Percentiles rank a stretch among this genome's conserved stretches.
phyloP scores from a whole-genome alignment of 768 basidiomycete species.

The Boletus huronensis region DNA sequence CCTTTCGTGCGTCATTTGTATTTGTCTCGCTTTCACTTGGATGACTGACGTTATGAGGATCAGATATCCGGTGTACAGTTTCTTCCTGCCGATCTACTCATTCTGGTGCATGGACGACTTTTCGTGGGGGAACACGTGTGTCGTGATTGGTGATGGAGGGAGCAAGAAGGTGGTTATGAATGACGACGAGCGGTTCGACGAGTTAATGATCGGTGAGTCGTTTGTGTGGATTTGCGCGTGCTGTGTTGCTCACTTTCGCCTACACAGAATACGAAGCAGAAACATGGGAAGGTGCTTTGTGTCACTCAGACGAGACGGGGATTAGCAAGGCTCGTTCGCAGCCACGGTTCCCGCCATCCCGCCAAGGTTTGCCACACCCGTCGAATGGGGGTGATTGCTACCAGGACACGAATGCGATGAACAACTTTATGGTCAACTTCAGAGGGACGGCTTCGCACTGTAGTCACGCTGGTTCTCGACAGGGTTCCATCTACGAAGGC shows the following conservation, averaged over 20 bases:
- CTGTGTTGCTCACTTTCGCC: constrained; percentile 7
- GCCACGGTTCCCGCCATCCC: constrained; percentile 50
- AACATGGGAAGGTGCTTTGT: constrained; percentile 81
- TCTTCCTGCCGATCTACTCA: constrained; percentile 54
- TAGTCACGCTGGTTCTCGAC: constrained; percentile 45
- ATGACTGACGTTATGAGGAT: constrained; percentile 3
- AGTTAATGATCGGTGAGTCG: constrained; percentile 91
- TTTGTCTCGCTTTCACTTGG: not conserved
- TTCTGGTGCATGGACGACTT: too few species aligned
- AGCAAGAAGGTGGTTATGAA: constrained; percentile 92
- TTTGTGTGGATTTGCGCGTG: not conserved
- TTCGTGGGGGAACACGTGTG: constrained; percentile 60
- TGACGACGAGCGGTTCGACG: constrained; percentile 95
- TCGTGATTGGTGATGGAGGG: constrained; percentile 90
- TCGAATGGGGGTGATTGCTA: constrained; percentile 86
- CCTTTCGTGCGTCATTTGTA: constrained; percentile 61
- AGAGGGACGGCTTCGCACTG: constrained; percentile 40
- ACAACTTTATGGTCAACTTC: constrained; percentile 59
- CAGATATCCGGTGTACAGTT: constrained; percentile 90
- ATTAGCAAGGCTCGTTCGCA: constrained; percentile 63
- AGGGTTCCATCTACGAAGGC: constrained; percentile 39
- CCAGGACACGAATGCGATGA: constrained; percentile 73
- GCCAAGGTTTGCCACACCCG: constrained; percentile 62
- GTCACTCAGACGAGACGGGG: constrained; percentile 70
- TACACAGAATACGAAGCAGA: constrained; percentile 90